Base-by-base conservation (phyloP, 176 grass and related monocot species). In the Avena eriantha region DNA sequence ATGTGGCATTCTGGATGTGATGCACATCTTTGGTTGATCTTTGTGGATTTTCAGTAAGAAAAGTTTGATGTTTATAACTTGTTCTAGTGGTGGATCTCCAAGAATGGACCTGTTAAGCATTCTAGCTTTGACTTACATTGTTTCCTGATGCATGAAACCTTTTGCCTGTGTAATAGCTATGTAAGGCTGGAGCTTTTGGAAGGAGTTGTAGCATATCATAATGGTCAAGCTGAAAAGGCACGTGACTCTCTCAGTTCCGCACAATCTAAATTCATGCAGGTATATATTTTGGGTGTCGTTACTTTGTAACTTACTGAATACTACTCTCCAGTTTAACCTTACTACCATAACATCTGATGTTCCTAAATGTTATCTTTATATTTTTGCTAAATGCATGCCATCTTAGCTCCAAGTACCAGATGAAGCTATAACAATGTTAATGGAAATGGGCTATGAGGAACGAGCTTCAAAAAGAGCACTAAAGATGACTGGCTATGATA, bases 151-250 rank as follows among this genome's bases (percentile, higher is more conserved):
- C 58, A 63, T 79, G 4, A 63, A 35, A 43, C 17, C n/a, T 53
- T 80, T 87, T 71, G 3, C 69, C 43, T 65, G 54, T 75, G 45
- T 72, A 67, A 90, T 77, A 98, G 97, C 89, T 98, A 98, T 83
- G 69, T 98, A 81, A 96, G 90, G 78, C 87, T 98, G 76, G 97
- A 98, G 71, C 93, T 98, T 80, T 82, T 98, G 87, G 97, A 98
- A 96, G 97, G 97, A 77, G 97, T 98, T 35, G 90, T 98, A 76
- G 94, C 97, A 81, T 98, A 94, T 88, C 87, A 98, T 74, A 96
- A 90, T 90, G 92, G 92, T 63, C 66, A 93, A 83, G 49, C 87
- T 54, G 88, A 92, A 85, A 87, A 91, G 79, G 88, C 97, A 36
- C 92, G 46, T 69, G 79, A 56, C 86, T 90, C 82, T 80, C 78